Evolutionary conservation across 1,284 basidiomycete species (phyloP).

Genomic region (Malassezia globosa): DNA sequence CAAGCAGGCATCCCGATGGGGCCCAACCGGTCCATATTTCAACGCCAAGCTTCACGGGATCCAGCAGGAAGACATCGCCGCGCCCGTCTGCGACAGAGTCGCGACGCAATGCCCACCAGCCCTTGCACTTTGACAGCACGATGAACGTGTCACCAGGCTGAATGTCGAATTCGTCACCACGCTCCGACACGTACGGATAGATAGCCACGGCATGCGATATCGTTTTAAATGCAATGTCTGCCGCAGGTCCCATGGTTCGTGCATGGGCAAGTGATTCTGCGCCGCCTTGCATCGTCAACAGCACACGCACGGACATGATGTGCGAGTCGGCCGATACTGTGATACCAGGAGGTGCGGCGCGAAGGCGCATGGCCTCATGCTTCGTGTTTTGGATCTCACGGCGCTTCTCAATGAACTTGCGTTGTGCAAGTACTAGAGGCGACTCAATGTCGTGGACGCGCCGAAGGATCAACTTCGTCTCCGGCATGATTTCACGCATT

Average conservation of each 20-base stretch:
- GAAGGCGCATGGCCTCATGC: constrained; percentile 9
- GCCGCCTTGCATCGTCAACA: not conserved
- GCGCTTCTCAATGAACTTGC: constrained; percentile 21
- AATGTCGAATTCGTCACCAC: constrained; percentile 95
- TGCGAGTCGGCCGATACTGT: not conserved
- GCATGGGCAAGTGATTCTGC: constrained; percentile 5
- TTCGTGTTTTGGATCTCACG: not conserved
- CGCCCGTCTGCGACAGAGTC: constrained; percentile 64
- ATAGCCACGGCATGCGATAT: constrained; percentile 71
- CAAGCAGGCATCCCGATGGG: constrained; percentile 70
- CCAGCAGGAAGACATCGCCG: constrained; percentile 54
- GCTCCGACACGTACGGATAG: constrained; percentile 88
- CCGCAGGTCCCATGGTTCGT: constrained; percentile 25
- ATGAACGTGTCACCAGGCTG: constrained; percentile 67
- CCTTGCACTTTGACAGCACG: constrained; percentile 80
- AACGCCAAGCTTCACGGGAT: not conserved
- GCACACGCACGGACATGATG: not conserved
- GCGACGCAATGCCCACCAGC: constrained; percentile 97
- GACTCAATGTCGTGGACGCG: constrained; percentile 93
- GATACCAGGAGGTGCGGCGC: not conserved
- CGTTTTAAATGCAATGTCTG: constrained; percentile 20
- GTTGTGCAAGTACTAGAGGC: constrained; percentile 54
- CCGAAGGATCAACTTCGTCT: constrained; percentile 95
- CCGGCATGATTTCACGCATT: constrained; percentile 90
- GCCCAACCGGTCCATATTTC: constrained; percentile 44